phyloP scores from a whole-genome alignment of 2,329 filamentous ascomycete genomes.

The Fusarium mexicanum region DNA sequence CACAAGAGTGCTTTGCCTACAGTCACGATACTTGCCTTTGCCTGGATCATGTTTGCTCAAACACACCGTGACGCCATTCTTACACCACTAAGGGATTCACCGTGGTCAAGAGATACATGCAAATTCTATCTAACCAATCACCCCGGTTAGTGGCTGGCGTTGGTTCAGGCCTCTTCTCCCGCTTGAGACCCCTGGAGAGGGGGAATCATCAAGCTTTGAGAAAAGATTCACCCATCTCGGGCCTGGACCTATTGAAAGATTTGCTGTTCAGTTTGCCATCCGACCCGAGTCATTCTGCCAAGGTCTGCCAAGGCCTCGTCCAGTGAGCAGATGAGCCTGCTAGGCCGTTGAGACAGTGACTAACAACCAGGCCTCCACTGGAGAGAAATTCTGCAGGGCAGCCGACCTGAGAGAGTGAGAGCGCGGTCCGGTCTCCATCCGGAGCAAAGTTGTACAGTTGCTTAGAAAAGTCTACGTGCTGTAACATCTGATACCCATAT shows the following conservation, averaged over 20 bases:
- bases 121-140: not conserved
- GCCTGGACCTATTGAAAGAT: not conserved
- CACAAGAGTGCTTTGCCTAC: not conserved
- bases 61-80: slow-evolving; percentile 28
- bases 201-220: not conserved
- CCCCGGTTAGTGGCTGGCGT: not conserved
- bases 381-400: slow-evolving; percentile 21
- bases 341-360: not conserved
- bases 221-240: not conserved
- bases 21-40: not conserved
- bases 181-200: slow-evolving; percentile 7
- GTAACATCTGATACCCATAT: not conserved
- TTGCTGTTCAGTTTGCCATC: not conserved
- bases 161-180: not conserved
- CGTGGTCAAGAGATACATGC: not conserved
- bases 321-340: not conserved
- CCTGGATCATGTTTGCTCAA: not conserved
- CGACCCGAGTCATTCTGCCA: slow-evolving; percentile 16
- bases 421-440: slow-evolving; percentile 17
- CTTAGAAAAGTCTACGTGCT: not conserved
- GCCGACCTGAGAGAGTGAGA: not conserved
- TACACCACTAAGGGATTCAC: slow-evolving; percentile 21
- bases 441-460: not conserved
- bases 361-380: slow-evolving; percentile 19
- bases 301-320: slow-evolving; percentile 17